Conservation (phyloP, 441 rosid genomes). For the Erodium texanum region DNA sequence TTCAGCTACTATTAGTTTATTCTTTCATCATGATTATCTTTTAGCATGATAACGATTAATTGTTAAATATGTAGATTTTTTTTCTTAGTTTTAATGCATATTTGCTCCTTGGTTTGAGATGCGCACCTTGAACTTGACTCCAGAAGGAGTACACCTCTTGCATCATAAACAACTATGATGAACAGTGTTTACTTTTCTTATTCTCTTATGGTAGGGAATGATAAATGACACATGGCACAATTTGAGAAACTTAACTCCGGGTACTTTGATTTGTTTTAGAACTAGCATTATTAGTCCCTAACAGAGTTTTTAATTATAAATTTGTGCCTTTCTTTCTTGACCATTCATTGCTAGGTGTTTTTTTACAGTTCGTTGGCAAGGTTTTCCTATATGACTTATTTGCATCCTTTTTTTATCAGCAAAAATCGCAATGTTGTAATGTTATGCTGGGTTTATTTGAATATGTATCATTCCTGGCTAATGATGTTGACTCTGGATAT, state of each 20-base stretch:
- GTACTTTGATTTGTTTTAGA: neutral
- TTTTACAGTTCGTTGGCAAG: neutral
- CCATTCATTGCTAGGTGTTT: neutral
- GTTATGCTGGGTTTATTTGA: neutral
- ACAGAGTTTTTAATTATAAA: neutral
- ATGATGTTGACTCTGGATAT: slow-evolving; percentile 8
- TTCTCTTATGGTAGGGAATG: neutral
- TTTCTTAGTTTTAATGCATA: too few relatives aligned
- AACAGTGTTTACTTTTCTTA: neutral
- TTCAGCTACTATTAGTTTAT: too few relatives aligned
- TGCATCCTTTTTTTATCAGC: too few relatives aligned
- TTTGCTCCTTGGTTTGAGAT: too few relatives aligned
- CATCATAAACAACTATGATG: too few relatives aligned
- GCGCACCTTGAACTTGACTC: too few relatives aligned
- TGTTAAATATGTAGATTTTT: too few relatives aligned
- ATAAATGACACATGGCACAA: neutral
- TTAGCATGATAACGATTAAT: too few relatives aligned
- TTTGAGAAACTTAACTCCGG: neutral
- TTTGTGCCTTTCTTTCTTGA: neutral
- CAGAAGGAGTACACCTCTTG: too few relatives aligned
- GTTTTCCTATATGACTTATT: neutral
- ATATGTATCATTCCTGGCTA: neutral
- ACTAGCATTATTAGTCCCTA: neutral
- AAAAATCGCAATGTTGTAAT: too few relatives aligned
- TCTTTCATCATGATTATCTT: too few relatives aligned